phyloP scores from a whole-genome alignment of 2,329 filamentous ascomycete genomes.

The Scytalidium sp. region DNA sequence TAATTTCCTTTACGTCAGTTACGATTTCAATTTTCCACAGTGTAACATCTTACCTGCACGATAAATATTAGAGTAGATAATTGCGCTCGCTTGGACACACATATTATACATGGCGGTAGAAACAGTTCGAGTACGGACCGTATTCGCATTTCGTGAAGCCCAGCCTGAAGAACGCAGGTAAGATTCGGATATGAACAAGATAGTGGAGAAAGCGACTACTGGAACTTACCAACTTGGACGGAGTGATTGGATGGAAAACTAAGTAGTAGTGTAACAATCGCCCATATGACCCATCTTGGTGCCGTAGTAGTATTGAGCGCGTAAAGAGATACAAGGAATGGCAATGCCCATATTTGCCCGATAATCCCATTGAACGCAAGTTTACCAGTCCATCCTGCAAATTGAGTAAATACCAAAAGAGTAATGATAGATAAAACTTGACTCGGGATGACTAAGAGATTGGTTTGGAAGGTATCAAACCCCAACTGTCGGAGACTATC shows the following conservation, averaged over 20 bases:
- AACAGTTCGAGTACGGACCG: slow-evolving; percentile 35
- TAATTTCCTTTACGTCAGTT: not conserved
- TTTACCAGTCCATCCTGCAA: slow-evolving; percentile 39
- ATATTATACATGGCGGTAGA: slow-evolving; percentile 39
- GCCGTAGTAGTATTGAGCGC: slow-evolving; percentile 9
- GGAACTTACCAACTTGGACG: slow-evolving; percentile 29
- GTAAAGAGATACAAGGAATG: slow-evolving; percentile 30
- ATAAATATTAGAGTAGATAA: slow-evolving; percentile 46
- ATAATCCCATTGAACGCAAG: slow-evolving; percentile 31
- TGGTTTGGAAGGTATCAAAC: slow-evolving; percentile 38
- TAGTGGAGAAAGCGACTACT: slow-evolving; percentile 26
- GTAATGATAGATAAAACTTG: slow-evolving; percentile 33
- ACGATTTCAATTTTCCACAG: no score
- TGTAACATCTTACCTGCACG: slow-evolving; percentile 23
- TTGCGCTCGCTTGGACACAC: slow-evolving; percentile 43
- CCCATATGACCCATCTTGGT: not conserved
- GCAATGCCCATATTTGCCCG: slow-evolving; percentile 37
- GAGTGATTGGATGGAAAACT: slow-evolving; percentile 24
- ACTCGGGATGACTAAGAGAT: slow-evolving; percentile 42
- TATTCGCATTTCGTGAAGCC: slow-evolving; percentile 35
- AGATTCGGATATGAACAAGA: slow-evolving; percentile 5
- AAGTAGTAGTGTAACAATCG: not conserved
- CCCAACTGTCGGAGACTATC: slow-evolving; percentile 20
- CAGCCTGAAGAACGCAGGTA: slow-evolving; percentile 14
- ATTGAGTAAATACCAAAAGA: slow-evolving; percentile 43